Evolutionary conservation across 352 stramenopile species (phyloP).

Genomic region (Pythium chondricola): DNA sequence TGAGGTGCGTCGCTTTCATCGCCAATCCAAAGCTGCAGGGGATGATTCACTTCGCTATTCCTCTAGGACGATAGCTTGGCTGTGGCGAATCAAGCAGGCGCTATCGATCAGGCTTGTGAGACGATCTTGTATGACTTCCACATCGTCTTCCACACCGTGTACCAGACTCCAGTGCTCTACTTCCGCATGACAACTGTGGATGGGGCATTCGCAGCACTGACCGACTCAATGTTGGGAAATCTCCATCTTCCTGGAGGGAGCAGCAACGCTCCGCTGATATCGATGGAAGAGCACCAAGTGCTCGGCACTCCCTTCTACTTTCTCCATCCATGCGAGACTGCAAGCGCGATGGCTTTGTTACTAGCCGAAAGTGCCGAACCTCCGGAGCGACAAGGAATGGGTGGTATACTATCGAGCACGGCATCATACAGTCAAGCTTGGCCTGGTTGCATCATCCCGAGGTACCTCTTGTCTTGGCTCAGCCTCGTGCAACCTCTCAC

Average conservation of each 20-base stretch:
- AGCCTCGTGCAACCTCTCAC: conserved; percentile 70
- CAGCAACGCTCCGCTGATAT: conserved; percentile 28
- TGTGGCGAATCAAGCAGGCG: too few species aligned
- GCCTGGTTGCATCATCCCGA: conserved; percentile 7
- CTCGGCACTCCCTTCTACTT: conserved; percentile 63
- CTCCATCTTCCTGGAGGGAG: conserved; percentile 35
- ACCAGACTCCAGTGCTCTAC: conserved; percentile 70
- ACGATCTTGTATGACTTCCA: conserved; percentile 76
- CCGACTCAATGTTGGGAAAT: neutral
- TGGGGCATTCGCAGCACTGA: conserved; percentile 24
- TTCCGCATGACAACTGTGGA: conserved; percentile 41
- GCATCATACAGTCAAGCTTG: too few species aligned
- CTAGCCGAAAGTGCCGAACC: conserved; percentile 16
- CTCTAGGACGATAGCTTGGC: too few species aligned
- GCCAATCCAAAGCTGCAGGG: too few species aligned
- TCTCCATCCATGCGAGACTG: conserved; percentile 75
- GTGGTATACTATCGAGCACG: too few species aligned
- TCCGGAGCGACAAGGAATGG: too few species aligned
- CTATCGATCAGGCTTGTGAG: too few species aligned
- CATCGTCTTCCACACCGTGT: conserved; percentile 75
- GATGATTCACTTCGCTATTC: too few species aligned
- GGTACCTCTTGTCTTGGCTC: conserved; percentile 64
- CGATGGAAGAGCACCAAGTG: conserved; percentile 67
- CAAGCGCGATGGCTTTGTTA: conserved; percentile 57
- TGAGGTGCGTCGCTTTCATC: too few species aligned